Base-by-base conservation (phyloP, 345 rosid genomes). In the Fremontodendron californicum region DNA sequence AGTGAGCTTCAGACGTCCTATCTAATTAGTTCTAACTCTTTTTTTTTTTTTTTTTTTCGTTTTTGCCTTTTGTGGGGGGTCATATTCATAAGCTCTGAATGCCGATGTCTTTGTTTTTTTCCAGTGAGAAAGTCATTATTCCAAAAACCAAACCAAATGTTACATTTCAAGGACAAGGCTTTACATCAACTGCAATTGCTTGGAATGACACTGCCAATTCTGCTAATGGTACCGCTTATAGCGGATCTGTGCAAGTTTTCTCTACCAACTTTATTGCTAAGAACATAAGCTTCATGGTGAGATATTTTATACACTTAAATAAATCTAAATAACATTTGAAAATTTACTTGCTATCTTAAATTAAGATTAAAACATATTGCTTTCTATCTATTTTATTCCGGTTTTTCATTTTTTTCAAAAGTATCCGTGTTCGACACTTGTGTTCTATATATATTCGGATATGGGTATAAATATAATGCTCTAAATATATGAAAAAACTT, bases 131-230 rank as follows among this genome's bases (percentile, higher is more conserved):
- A 79, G 94, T 92, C 5, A 74, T 46, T 19, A 62, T 94, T 57
- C 92, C 84, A 23, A 86, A 43, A 81, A 81, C 82, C 35, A 94
- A 91, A 78, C 96, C 86, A 16, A 94, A 92, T 63, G 78, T 94
- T 43, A 94, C 96, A 63, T 89, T 94, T 42, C 97, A 92, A 85
- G 98, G 98, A 68, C 97, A 91, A 86, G 94, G 96, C 61, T 91
- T 84, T 62, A 82, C 87, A 48, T 82, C 87, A 9, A 92, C 98
- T 51, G 96, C 97, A 12, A 89, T 92, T 73, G 93, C 83, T n/a
- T 94, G 98, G 98, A 91, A 91, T 27, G 93, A 90, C 78, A 92
- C 96, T 2, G 97, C 97, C n/a, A 88, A 79, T 57, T 90, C 97
- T 25, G 83, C 98, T 4, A 68, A 78, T 10, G 97, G 96, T 25